Base-by-base conservation (phyloP, 2,329 filamentous ascomycete species). In the Tolypocladium tundrense region DNA sequence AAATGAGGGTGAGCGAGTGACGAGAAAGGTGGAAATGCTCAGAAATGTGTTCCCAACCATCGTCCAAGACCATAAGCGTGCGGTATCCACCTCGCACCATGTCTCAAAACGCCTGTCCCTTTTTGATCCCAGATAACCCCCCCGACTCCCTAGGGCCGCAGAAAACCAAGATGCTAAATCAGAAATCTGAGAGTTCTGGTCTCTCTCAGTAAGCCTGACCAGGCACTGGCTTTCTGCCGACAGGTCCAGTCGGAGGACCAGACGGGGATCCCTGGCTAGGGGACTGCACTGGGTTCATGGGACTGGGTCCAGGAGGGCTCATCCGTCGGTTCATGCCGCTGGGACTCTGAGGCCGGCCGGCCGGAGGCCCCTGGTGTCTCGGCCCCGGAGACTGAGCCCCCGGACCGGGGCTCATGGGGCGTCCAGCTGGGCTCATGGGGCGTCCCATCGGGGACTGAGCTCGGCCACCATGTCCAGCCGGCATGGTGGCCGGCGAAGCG, bases 211-310 rank as follows among this genome's bases (percentile, higher is more conserved):
- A 78, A 4, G 80, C 79, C 68, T 82, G 80, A 41, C 79, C 79
- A 7, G 81, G 79, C 45, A 85, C 77, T 33, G 82, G 80, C 68
- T 85, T 84, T 57, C 81, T 77, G 63, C 71, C 75, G 59, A 82
- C 73, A 33, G 77, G 71, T 45, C 73, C 76, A 37, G 74, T 69
- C 43, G 72, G 68, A 55, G 70, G 72, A 55, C 73, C 76, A 37
- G 74, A 69, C 43, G 72, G 67, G 58, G 70, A 71, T 57, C 65
- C 68, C 56, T 61, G 71, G 54, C 62, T 67, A 21, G 68, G 67
- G 7, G 65, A 64, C 52, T 68, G 66, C 35, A 62, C 69, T 43
- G 78, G 77, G 63, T 75, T 77, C 75, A 80, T 77, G 7, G 76
- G 75, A 62, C 75, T 75, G 53, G 77, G 69, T 58, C 78, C 76